These are phyloP conservation scores for Fusarium austroafricanum DNA, from an alignment of 2,329 filamentous ascomycete species.

Conservation along the genomic window DNA sequence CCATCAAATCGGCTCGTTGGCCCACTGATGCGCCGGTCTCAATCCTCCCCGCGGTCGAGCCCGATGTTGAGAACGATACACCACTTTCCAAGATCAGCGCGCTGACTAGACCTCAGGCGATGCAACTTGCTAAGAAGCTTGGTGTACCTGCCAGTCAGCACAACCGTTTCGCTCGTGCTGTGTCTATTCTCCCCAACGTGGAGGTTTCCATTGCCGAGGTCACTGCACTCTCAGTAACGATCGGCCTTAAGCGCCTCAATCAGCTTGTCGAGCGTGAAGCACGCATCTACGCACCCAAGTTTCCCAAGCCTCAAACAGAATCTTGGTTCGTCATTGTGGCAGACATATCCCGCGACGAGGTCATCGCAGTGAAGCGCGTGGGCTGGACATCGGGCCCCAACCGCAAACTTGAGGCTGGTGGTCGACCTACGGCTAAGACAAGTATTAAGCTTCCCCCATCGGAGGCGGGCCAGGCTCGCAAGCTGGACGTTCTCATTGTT, in stretches of 20 bases:
- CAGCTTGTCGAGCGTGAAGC: conserved; percentile 71
- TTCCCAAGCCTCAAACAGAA: conserved; percentile 94
- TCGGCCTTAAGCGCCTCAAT: conserved; percentile 76
- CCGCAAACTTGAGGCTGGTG: conserved; percentile 54
- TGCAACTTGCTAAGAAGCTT: conserved; percentile 62
- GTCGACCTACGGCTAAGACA: conserved; percentile 64
- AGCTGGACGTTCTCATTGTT: conserved; percentile 78
- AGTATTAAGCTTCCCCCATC: conserved; percentile 70
- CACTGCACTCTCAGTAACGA: conserved; percentile 71
- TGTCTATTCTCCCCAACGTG: conserved; percentile 76
- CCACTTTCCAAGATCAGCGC: conserved; percentile 58
- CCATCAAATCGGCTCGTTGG: conserved; percentile 93
- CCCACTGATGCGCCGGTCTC: conserved; percentile 82
- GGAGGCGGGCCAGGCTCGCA: conserved; percentile 62
- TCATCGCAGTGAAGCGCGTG: conserved; percentile 87
- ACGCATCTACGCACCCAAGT: conserved; percentile 86
- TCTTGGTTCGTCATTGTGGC: conserved; percentile 89
- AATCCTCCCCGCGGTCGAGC: conserved; percentile 79
- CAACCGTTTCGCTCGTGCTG: conserved; percentile 66
- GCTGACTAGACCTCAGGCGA: conserved; percentile 51
- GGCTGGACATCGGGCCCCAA: conserved; percentile 68
- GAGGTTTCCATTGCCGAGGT: conserved; percentile 69
- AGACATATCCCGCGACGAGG: conserved; percentile 74
- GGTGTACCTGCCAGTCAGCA: conserved; percentile 59
- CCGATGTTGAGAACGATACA: conserved; percentile 56